phyloP scores from a whole-genome alignment of 2,329 filamentous ascomycete genomes.

The Hymenoscyphus albidus region DNA sequence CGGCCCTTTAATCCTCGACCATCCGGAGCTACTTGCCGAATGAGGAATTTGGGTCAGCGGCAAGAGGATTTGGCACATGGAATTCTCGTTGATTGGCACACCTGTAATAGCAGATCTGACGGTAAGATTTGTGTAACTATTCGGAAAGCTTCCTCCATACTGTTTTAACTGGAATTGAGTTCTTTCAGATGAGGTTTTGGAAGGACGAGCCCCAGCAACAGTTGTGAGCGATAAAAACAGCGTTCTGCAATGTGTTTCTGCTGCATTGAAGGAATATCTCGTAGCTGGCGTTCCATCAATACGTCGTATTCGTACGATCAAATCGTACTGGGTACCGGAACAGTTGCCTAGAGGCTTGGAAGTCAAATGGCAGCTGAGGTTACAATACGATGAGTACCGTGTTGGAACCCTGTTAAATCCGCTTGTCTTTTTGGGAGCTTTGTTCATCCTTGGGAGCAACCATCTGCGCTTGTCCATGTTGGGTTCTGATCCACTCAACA shows the following conservation, averaged over 20 bases:
- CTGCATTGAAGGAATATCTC: neutral
- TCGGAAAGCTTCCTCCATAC: neutral
- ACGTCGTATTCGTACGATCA: neutral
- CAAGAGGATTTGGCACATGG: neutral
- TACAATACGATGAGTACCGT: neutral
- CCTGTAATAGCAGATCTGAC: neutral
- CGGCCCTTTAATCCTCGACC: neutral
- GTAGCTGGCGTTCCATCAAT: neutral
- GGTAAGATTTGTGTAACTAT: slow-evolving; percentile 4
- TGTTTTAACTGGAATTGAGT: neutral
- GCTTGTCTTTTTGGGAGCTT: neutral
- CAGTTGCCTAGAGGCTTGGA: slow-evolving; percentile 1
- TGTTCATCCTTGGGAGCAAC: neutral
- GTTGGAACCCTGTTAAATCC: neutral
- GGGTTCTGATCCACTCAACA: neutral
- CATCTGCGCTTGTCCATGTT: neutral
- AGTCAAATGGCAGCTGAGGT: neutral
- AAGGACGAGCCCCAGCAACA: neutral
- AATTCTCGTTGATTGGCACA: slow-evolving; percentile 1
- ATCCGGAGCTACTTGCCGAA: slow-evolving; percentile 1
- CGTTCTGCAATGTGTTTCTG: neutral
- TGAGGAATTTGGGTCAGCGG: neutral
- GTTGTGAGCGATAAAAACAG: neutral
- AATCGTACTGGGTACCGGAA: neutral
- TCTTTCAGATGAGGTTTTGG: neutral